A percentile compares a stretch with the other conserved stretches of the same genome.
These are phyloP conservation scores for Xylariales sp. DNA, from an alignment of 2,329 filamentous ascomycete species.

Conservation along the genomic window DNA sequence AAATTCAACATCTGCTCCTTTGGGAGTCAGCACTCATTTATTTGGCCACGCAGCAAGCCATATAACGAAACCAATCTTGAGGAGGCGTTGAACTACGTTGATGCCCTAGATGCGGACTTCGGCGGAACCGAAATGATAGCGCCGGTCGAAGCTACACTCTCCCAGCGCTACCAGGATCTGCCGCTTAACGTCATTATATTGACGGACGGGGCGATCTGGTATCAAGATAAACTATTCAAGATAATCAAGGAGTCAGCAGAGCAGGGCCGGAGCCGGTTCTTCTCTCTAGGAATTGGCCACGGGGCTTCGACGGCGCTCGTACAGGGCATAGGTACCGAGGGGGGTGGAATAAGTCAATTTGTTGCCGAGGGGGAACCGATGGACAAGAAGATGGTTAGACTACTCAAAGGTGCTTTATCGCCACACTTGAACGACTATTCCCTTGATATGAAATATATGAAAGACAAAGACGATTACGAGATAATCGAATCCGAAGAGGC, in stretches of 20 bases:
- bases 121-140: slow-evolving; percentile 25
- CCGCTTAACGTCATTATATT: slow-evolving; percentile 27
- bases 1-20: slow-evolving; percentile 37
- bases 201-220: slow-evolving; percentile 28
- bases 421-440: slow-evolving; percentile 18
- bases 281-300: slow-evolving; percentile 27
- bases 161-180: slow-evolving; percentile 16
- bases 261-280: slow-evolving; percentile 17
- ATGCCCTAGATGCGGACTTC: slow-evolving; percentile 12
- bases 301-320: slow-evolving; percentile 27
- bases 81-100: slow-evolving; percentile 19
- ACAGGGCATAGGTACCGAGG: slow-evolving; percentile 26
- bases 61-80: slow-evolving; percentile 22
- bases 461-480: slow-evolving; percentile 32
- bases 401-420: slow-evolving; percentile 28
- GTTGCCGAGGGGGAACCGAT: slow-evolving; percentile 28
- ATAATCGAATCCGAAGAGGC: slow-evolving; percentile 16
- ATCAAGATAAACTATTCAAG: slow-evolving; percentile 21
- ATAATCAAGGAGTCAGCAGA: slow-evolving; percentile 11
- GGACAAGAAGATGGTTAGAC: slow-evolving; percentile 34
- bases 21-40: slow-evolving; percentile 13
- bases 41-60: slow-evolving; percentile 26
- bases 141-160: slow-evolving; percentile 10
- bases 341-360: slow-evolving; percentile 30
- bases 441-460: slow-evolving; percentile 28